A percentile compares a stretch with the other conserved stretches of the same genome.
Conservation (phyloP, 2,329 filamentous ascomycete species). For the Venturia effusa region DNA sequence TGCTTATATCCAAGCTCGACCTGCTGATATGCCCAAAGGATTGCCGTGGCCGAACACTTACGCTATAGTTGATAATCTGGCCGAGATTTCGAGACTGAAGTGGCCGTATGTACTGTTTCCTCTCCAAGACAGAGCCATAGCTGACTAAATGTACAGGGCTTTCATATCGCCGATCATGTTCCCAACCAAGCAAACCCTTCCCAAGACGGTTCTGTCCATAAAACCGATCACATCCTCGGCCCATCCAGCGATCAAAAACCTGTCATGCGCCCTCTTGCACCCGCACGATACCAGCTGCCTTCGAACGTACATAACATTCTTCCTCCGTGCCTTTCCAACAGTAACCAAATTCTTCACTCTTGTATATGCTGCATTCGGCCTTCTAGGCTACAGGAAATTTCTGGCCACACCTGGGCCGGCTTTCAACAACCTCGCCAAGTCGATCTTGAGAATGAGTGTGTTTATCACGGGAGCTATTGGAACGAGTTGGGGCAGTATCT, state of each 20-base stretch:
- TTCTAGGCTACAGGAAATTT: slow-evolving; percentile 57
- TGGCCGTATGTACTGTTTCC: slow-evolving; percentile 58
- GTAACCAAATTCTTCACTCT: slow-evolving; percentile 69
- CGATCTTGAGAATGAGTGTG: slow-evolving; percentile 62
- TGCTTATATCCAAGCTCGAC: slow-evolving; percentile 66
- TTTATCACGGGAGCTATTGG: slow-evolving; percentile 78
- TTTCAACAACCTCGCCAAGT: slow-evolving; percentile 54
- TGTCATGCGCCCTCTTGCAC: slow-evolving; percentile 85
- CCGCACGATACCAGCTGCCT: slow-evolving; percentile 79
- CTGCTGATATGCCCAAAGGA: slow-evolving; percentile 53
- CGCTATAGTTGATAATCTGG: slow-evolving; percentile 71
- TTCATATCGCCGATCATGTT: slow-evolving; percentile 83
- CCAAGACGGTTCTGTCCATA: slow-evolving; percentile 54
- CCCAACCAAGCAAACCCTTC: slow-evolving; percentile 54
- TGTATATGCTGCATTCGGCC: slow-evolving; percentile 59
- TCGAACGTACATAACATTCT: slow-evolving; percentile 78
- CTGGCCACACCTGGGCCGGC: slow-evolving; percentile 58
- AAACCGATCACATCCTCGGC: slow-evolving; percentile 71
- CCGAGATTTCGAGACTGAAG: slow-evolving; percentile 65
- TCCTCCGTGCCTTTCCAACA: slow-evolving; percentile 70
- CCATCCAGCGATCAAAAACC: slow-evolving; percentile 72
- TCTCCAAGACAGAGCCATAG: slow-evolving; percentile 9
- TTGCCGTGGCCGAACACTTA: slow-evolving; percentile 65
- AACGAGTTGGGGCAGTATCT: slow-evolving; percentile 79
- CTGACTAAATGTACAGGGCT: slow-evolving; percentile 36